Base-by-base conservation (phyloP, 176 grass and related monocot genomes). In the Melocanna baccifera region DNA sequence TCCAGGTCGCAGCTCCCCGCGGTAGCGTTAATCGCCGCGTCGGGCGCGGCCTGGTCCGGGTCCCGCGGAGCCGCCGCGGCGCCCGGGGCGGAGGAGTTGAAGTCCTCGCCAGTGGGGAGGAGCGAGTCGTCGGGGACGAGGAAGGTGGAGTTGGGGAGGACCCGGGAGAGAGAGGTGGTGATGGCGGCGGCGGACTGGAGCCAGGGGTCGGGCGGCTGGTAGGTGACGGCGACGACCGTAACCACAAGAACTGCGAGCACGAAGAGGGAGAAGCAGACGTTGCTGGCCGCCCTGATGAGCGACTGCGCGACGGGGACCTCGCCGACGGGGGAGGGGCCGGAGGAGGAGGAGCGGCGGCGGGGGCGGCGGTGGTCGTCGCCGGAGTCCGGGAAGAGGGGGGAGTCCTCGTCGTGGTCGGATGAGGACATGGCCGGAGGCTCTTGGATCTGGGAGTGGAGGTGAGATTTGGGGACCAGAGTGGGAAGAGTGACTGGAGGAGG, bases 171-270 rank as follows among this genome's bases (percentile, higher is more conserved):
- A 26, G 93, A 93, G 45, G 71, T 70, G 72, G 93, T 98, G 89
- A 98, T 82, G 40, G 96, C 96, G 77, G 93, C 89, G 45, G 96
- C 90, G 75, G 93, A 98, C 83, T 94, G 89, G 55, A 98, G 68
- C 92, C 96, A 98, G 67, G 96, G 96, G 80, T 98, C 92, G 9
- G 93, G 93, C 30, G 96, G 96, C 71, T 98, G 96, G 91, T 98
- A 95, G 87, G 93, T 95, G 66, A 98, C 83, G 71, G 96, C 93
- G 87, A 98, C 72, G 89, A 98, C 87, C 56, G 96, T 98, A 76
- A 98, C 87, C 67, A 90, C 87, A 51, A 98, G 89, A 6, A 98
- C 96, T 53, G 96, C 78, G 62, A 98, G 75, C 19, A 98, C 96
- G 91, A 98, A 98, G 79, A 88, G 68, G 47, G 93, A 93, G 89